phyloP scores from a whole-genome alignment of 345 rosid genomes.

The Lepidium didymum region DNA sequence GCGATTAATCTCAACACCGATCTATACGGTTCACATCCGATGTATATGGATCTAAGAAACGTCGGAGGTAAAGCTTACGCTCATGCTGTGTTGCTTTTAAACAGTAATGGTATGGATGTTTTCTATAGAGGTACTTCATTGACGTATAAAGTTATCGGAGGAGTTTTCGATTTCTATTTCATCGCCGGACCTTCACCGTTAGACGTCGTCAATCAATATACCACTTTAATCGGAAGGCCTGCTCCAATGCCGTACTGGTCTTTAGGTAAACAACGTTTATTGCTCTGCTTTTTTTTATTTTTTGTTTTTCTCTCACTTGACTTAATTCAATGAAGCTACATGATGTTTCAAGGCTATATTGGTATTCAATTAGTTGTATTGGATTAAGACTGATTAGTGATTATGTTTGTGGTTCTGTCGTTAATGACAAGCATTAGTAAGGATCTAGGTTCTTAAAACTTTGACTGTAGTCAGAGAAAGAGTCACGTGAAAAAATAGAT shows the following conservation, averaged over 20 bases:
- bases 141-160: conserved; percentile 90
- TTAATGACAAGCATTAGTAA: neutral
- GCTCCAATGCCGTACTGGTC: conserved; percentile 99
- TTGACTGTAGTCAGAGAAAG: neutral
- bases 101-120: conserved; percentile 97
- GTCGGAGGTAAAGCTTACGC: conserved; percentile 54
- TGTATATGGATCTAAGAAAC: conserved; percentile 94
- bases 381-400: neutral
- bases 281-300: neutral
- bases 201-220: conserved; percentile 78
- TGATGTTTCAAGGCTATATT: neutral
- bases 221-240: conserved; percentile 76
- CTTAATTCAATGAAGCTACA: neutral
- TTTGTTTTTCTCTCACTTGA: neutral
- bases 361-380: neutral
- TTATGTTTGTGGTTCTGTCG: neutral
- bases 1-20: conserved; percentile 83
- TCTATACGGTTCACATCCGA: conserved; percentile 89
- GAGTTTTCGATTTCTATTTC: conserved; percentile 90
- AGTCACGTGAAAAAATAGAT: conserved; percentile 11
- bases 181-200: conserved; percentile 77
- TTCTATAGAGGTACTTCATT: conserved; percentile 72
- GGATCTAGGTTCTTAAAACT: neutral
- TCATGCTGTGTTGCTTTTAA: conserved; percentile 74
- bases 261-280: conserved; percentile 44